A percentile compares a stretch with the other conserved stretches of the same genome.
phyloP scores from a whole-genome alignment of 2,329 filamentous ascomycete species.

The Penicillium sp. region DNA sequence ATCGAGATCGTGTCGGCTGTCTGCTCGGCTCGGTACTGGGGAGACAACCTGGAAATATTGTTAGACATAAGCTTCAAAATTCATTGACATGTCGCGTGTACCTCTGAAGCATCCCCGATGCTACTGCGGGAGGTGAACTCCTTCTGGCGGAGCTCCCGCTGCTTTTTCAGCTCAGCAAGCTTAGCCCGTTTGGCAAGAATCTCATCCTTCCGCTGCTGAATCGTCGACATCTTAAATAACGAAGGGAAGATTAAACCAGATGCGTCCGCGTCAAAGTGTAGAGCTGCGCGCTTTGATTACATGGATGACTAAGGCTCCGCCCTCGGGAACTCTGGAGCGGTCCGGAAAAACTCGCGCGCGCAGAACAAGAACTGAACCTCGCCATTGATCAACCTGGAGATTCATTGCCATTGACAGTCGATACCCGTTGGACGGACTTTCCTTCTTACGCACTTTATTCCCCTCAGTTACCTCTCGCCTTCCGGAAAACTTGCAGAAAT shows the following conservation, averaged over 20 bases:
- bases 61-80: slow-evolving; percentile 18
- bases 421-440: slow-evolving; percentile 33
- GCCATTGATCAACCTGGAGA: slow-evolving; percentile 29
- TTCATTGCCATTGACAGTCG: slow-evolving; percentile 40
- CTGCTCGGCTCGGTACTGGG: slow-evolving; percentile 66
- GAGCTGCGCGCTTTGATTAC: slow-evolving; percentile 26
- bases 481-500: slow-evolving; percentile 50
- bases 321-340: slow-evolving; percentile 20
- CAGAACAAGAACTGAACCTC: slow-evolving; percentile 37
- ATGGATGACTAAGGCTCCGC: slow-evolving; percentile 39
- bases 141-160: slow-evolving; percentile 76
- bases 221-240: slow-evolving; percentile 32
- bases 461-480: slow-evolving; percentile 34
- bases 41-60: slow-evolving; percentile 55
- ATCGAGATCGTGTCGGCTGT: slow-evolving; percentile 69
- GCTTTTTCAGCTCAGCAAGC: slow-evolving; percentile 90
- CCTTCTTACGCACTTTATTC: slow-evolving; percentile 27
- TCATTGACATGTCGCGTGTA: slow-evolving; percentile 40
- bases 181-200: slow-evolving; percentile 95
- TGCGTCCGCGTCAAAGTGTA: slow-evolving; percentile 7
- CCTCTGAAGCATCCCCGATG: slow-evolving; percentile 66
- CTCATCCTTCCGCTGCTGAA: slow-evolving; percentile 82
- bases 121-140: slow-evolving; percentile 70
- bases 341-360: slow-evolving; percentile 43
- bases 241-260: slow-evolving; percentile 4